Base-by-base conservation (phyloP, 352 stramenopile genomes). In the Halophytophthora batemanensis region DNA sequence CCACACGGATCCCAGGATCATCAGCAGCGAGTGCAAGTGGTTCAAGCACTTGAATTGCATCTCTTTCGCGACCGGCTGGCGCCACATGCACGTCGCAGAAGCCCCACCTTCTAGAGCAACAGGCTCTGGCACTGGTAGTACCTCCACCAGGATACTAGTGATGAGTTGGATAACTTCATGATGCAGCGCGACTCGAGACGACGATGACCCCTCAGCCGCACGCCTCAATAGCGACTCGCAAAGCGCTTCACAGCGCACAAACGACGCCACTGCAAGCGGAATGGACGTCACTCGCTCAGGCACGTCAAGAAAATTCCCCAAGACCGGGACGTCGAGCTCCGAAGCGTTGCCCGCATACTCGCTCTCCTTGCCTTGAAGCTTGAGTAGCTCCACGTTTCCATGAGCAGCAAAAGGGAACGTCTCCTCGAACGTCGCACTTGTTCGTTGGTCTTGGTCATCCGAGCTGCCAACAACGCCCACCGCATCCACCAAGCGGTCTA, bases 151-250 rank as follows among this genome's bases (percentile, higher is more conserved):
- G 11, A 95, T 45, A 31, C 60, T 86, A 28, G 82, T 90, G 40
- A 96, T 69, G 22, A 95, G 65, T 33, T 94, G 85, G 40, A 94
- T 92, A 23, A 93, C 82, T 83, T 96, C 78, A 34, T 95, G 74
- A 47, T 96, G 87, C 33, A 96, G 63, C 2, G 82, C 86, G 17
- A 96, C 70, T n/a, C 83, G 80, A 31, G 85, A 96, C n/a, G 87
- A 96, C 6, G 83, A 95, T 10, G 87, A 96, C 6, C 86, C 86
- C 40, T 95, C 87, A 3, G 80, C 81, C 15, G 84, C 85, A 51
- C 87, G 76, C 41, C 82, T 75, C 10, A 96, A 55, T 14, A 96
- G 61, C 15, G 79, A 82, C 42, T 93, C 81, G 42, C 86, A 95
- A 19, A 96, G 59, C 35, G 68, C 65, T 34, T 76, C 63, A 39